These are phyloP conservation scores for Phlebopus sp. DNA, from an alignment of 1,284 basidiomycete genomes.

Conservation along the genomic window DNA sequence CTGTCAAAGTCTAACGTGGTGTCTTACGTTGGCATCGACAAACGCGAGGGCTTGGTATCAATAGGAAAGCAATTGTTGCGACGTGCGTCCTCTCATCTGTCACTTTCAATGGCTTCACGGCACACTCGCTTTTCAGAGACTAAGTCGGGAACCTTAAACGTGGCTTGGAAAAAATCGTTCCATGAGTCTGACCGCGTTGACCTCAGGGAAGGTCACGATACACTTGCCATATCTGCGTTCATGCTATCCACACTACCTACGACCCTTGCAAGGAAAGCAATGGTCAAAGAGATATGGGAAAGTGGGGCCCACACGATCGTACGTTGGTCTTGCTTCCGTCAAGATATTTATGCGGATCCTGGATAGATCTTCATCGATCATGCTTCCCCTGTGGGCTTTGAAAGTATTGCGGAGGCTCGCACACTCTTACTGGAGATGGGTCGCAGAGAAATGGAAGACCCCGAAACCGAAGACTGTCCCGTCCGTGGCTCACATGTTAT, in stretches of 20 bases:
- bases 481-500: constrained; percentile 72
- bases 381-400: constrained; percentile 75
- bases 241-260: constrained; percentile 72
- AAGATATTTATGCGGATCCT: constrained; percentile 15
- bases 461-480: constrained; percentile 34
- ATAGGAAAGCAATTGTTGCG: constrained; percentile 63
- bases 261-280: constrained; percentile 57
- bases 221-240: constrained; percentile 85
- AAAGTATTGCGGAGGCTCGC: constrained; percentile 80
- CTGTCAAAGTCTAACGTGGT: constrained; percentile 50
- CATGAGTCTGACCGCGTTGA: constrained; percentile 44
- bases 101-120: constrained; percentile 4
- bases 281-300: constrained; percentile 86
- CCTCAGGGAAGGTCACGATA: constrained; percentile 41
- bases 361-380: constrained; percentile 83
- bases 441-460: constrained; percentile 51
- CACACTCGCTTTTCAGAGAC: constrained; percentile 39
- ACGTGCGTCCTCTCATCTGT: constrained; percentile 37
- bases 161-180: constrained; percentile 58
- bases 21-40: constrained; percentile 69
- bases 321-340: constrained; percentile 25
- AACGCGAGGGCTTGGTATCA: constrained; percentile 60
- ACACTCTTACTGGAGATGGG: constrained; percentile 74
- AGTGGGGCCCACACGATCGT: constrained; percentile 83
- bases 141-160: constrained; percentile 40